phyloP scores from a whole-genome alignment of 306 rosid genomes.

The Dicorynia guianensis region DNA sequence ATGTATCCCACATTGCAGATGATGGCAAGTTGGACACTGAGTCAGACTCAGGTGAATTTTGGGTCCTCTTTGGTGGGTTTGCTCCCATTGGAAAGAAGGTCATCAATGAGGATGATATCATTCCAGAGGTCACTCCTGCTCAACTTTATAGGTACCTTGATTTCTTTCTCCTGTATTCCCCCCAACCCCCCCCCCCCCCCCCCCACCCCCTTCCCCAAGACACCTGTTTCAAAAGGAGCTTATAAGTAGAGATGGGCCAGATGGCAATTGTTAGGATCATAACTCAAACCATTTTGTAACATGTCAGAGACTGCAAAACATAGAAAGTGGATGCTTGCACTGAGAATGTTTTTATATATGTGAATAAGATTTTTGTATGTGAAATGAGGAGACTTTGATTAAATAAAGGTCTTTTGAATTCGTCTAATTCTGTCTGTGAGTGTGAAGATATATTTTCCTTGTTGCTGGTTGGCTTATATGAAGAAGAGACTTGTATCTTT shows the following conservation, averaged over 20 bases:
- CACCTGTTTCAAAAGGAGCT: conserved; percentile 28
- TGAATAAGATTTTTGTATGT: not conserved
- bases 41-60: conserved; percentile 98
- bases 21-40: conserved; percentile 99
- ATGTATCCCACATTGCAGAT: conserved; percentile 58
- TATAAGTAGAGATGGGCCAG: conserved; percentile 31
- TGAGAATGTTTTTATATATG: conserved; percentile 24
- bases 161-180: conserved; percentile 30
- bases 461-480: conserved; percentile 15
- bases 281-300: conserved; percentile 17
- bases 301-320: not conserved
- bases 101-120: conserved; percentile 76
- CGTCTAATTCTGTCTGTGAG: conserved; percentile 19
- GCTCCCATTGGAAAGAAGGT: conserved; percentile 99
- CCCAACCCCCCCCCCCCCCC: too few species aligned
- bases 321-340: not conserved
- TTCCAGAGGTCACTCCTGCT: conserved; percentile 88
- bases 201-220: not conserved
- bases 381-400: conserved; percentile 4
- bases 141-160: conserved; percentile 75
- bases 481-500: too few species aligned
- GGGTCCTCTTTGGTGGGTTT: conserved; percentile 99
- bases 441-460: conserved; percentile 12
- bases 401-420: conserved; percentile 18
- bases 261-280: not conserved